phyloP scores from a whole-genome alignment of 306 rosid genomes.

The Vigna hirtella region DNA sequence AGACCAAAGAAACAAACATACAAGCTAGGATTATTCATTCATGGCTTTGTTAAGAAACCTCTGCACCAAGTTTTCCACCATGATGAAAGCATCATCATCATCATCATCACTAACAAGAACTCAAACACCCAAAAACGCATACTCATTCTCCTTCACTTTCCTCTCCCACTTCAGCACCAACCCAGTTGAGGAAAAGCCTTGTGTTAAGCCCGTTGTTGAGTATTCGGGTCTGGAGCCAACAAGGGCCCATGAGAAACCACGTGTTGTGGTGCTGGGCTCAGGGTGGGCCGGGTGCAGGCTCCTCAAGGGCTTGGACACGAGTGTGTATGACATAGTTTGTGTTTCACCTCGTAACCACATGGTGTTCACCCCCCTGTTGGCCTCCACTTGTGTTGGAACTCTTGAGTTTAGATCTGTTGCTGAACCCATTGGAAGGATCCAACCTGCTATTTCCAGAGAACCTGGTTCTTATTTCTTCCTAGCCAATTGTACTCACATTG shows the following conservation, averaged over 20 bases:
- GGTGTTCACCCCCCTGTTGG: slow-evolving; percentile 93
- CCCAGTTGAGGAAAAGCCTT: slow-evolving; percentile 42
- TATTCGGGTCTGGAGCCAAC: slow-evolving; percentile 50
- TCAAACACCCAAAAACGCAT: slow-evolving; percentile 41
- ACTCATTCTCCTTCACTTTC: slow-evolving; percentile 52
- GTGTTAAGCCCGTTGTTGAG: slow-evolving; percentile 28
- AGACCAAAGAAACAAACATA: slow-evolving; percentile 24
- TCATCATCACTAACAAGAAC: neutral
- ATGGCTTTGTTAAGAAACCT: slow-evolving; percentile 84
- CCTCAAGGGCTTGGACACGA: slow-evolving; percentile 77
- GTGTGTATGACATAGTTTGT: slow-evolving; percentile 79
- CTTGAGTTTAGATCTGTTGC: slow-evolving; percentile 95
- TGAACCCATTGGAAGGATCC: slow-evolving; percentile 89
- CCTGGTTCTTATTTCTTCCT: slow-evolving; percentile 94
- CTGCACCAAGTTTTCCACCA: slow-evolving; percentile 53
- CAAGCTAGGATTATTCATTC: neutral
- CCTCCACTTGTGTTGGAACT: slow-evolving; percentile 96
- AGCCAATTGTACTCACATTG: slow-evolving; percentile 69
- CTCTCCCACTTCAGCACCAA: slow-evolving; percentile 57
- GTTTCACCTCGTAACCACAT: slow-evolving; percentile 93
- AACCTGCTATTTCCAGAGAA: slow-evolving; percentile 82
- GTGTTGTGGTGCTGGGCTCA: slow-evolving; percentile 85
- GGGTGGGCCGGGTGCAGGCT: slow-evolving; percentile 95
- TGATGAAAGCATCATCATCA: slow-evolving; percentile 48
- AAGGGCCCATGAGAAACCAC: slow-evolving; percentile 71